phyloP scores from a whole-genome alignment of 176 grass and related monocot species.

The Aegilops umbellulata region DNA sequence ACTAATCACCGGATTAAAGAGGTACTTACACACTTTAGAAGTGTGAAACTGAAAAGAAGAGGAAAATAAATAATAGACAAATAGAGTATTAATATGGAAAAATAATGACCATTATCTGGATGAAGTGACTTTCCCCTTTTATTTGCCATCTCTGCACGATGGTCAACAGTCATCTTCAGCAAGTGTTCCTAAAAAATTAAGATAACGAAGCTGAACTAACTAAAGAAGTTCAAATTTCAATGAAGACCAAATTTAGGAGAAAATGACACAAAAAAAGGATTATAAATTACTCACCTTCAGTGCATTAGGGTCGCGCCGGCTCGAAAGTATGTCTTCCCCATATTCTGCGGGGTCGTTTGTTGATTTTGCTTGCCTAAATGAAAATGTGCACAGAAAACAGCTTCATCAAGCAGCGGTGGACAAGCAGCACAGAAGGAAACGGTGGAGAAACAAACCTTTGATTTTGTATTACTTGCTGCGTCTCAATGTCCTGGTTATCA shows the following conservation, averaged over 20 bases:
- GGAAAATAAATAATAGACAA: slow-evolving; percentile 15
- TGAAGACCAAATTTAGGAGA: background rate
- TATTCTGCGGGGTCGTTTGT: slow-evolving; percentile 29
- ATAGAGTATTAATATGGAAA: slow-evolving; percentile 13
- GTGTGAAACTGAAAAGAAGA: background rate
- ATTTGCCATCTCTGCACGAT: slow-evolving; percentile 82
- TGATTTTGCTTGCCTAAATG: slow-evolving; percentile 57
- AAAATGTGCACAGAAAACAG: slow-evolving; percentile 13
- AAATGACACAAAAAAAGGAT: background rate
- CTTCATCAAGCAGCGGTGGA: slow-evolving; percentile 8
- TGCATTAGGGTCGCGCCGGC: slow-evolving; percentile 64
- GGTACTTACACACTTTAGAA: slow-evolving; percentile 12
- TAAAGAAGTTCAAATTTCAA: background rate
- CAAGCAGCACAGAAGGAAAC: slow-evolving; percentile 16
- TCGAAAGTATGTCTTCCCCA: slow-evolving; percentile 65
- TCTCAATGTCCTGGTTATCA: slow-evolving; percentile 81
- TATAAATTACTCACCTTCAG: slow-evolving; percentile 56
- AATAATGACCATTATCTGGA: slow-evolving; percentile 62
- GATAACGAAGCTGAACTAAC: background rate
- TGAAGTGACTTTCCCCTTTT: slow-evolving; percentile 78
- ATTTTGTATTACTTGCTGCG: slow-evolving; percentile 81
- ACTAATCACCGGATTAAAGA: background rate
- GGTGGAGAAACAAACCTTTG: slow-evolving; percentile 60
- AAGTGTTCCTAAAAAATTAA: slow-evolving; percentile 71
- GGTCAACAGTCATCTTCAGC: slow-evolving; percentile 73